A percentile compares a stretch with the other conserved stretches of the same genome.
Evolutionary conservation across 2,329 filamentous ascomycete species (phyloP).

Genomic region (Ceratocystis papillata): DNA sequence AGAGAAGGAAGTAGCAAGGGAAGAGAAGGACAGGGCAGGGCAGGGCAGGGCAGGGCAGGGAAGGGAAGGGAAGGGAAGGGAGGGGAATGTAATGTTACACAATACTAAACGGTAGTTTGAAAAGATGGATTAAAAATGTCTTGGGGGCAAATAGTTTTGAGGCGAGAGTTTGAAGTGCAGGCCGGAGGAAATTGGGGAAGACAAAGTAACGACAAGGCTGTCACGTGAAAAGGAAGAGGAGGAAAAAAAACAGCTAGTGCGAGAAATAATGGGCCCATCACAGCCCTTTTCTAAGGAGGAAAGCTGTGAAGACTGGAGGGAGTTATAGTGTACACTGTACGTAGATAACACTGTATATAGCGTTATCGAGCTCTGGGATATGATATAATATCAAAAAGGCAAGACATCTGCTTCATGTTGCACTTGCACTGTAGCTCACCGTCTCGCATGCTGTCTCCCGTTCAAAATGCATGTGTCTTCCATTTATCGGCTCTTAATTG

Average conservation of each 20-base stretch:
- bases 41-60: background rate
- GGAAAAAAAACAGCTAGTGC: background rate
- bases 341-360: background rate
- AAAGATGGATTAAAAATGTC: background rate
- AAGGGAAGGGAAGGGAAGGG: background rate
- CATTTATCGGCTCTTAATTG: slow-evolving; percentile 16
- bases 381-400: background rate
- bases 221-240: background rate
- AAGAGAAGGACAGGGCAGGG: background rate
- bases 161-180: background rate
- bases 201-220: background rate
- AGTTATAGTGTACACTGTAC: background rate
- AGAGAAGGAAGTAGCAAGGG: too few relatives aligned
- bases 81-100: background rate
- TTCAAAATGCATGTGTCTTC: background rate
- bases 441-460: background rate
- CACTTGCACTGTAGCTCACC: background rate
- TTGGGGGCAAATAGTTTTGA: background rate
- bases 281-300: background rate
- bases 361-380: background rate
- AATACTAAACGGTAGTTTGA: background rate
- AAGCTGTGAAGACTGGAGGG: background rate
- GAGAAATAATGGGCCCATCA: background rate
- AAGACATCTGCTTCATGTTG: background rate
- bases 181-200: background rate